Base-by-base conservation (phyloP, 768 basidiomycete species). In the Suillus hirtellus region DNA sequence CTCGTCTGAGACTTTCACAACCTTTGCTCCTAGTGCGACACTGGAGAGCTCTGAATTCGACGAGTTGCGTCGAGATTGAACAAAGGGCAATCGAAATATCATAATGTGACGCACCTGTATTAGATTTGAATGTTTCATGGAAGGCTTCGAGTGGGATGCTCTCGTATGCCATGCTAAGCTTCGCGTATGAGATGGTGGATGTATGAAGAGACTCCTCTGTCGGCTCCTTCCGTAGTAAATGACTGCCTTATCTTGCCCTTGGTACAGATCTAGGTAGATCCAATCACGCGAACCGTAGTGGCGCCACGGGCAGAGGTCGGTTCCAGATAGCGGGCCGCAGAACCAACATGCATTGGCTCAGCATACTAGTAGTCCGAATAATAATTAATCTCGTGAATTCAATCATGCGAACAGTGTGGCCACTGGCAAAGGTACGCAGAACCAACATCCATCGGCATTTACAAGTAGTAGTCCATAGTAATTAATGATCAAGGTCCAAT, bases 1-100 rank as follows among this genome's bases (percentile, higher is more conserved):
- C 66, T 99, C 95, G 75, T 99, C 97, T 2, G 95, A 97, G 53
- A 92, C 87, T 2, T 84, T 80, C 38, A 89, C 71, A 67, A 98
- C 79, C 63, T 82, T 75, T 2, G 89, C 95, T 19, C 94, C 96
- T 14, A 98, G 79, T 0, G 89, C 87, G 19, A 88, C 89, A 65
- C 91, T 93, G 37, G 96, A 97, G 12, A 99, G 82, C 76, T 99
- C 97, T 96, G 44, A 67, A 24, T 14, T 24, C 12, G 7, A 64
- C 17, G 19, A 21, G 47, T 49, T 15, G 21, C 17, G 46, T 62
- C 12, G 34, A 34, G 60, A 35, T 27, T 19, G 21, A 61, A 63
- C 21, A 21, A 27, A 55, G 38, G 24, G 17, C 21, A 11, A 37
- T 37, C 1, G 1, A 10, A 43, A 31, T 44, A 40, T n/a, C n/a